These are phyloP conservation scores for Dictyostelium firmibasis DNA, from an alignment of 78 protist species.

Conservation along the genomic window DNA sequence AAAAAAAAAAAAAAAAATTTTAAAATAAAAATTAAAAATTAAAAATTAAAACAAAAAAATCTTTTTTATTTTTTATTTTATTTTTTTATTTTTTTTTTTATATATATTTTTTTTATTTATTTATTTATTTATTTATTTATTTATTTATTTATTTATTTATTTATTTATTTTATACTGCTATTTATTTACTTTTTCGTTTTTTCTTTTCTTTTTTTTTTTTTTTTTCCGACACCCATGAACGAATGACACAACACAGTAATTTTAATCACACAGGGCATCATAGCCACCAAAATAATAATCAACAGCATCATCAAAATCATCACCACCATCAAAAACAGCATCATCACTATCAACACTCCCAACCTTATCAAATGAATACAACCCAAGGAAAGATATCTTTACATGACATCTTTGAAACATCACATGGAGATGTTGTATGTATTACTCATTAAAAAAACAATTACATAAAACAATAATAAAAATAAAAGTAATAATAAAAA, in stretches of 20 bases:
- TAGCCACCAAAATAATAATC: not conserved
- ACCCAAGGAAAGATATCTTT: constrained; percentile 4
- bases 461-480: not conserved
- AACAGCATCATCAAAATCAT: not conserved
- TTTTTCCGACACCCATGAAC: not conserved
- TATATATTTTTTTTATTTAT: too few species aligned
- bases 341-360: not conserved
- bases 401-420: constrained; percentile 69
- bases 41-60: too few species aligned
- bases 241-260: not conserved
- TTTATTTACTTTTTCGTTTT: not conserved
- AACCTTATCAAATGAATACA: not conserved
- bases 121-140: too few species aligned
- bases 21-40: too few species aligned
- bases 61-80: too few species aligned
- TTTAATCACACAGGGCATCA: not conserved
- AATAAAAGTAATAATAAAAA: too few species aligned
- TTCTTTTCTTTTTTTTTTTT: not conserved
- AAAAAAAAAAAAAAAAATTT: too few species aligned
- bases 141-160: too few species aligned
- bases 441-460: too few species aligned
- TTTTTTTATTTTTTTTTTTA: too few species aligned
- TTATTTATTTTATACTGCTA: too few species aligned
- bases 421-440: constrained; percentile 74
- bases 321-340: not conserved